phyloP scores from a whole-genome alignment of 2,329 filamentous ascomycete species.

The Atkinsonella texensis region DNA sequence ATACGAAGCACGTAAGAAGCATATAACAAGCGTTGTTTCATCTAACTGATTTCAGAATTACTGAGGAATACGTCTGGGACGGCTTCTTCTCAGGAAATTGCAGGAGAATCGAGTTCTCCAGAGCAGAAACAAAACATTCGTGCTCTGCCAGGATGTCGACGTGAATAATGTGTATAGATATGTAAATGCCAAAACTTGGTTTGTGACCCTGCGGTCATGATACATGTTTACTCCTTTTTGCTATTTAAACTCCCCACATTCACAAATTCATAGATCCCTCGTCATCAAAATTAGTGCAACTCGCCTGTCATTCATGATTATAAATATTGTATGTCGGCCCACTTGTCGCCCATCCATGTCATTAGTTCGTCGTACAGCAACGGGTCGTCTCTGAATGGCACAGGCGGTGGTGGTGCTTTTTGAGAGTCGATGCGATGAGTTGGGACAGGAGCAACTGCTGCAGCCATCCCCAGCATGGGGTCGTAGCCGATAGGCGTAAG shows the following conservation, averaged over 20 bases:
- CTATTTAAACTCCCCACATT: background rate
- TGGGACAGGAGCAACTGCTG: constrained; percentile 3
- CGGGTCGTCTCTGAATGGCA: constrained; percentile 19
- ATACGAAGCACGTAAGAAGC: too few relatives aligned
- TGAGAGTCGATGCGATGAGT: background rate
- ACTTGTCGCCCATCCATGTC: constrained; percentile 26
- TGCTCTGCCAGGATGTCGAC: too few relatives aligned
- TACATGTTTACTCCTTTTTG: background rate
- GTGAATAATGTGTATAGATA: background rate
- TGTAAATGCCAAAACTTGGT: background rate
- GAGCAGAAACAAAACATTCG: too few relatives aligned
- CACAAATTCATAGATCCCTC: background rate
- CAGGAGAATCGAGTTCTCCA: too few relatives aligned
- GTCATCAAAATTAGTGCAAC: background rate
- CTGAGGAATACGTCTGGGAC: too few relatives aligned
- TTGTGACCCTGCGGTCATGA: background rate
- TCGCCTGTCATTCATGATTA: background rate
- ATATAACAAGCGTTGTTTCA: too few relatives aligned
- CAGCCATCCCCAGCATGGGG: constrained; percentile 9
- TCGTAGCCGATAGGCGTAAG: constrained; percentile 11
- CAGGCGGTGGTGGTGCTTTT: constrained; percentile 13
- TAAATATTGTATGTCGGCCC: constrained; percentile 18
- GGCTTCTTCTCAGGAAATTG: too few relatives aligned
- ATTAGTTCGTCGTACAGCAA: constrained; percentile 24
- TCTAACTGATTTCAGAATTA: too few relatives aligned